Percentiles rank a stretch among this genome's conserved stretches.
These are phyloP conservation scores for Cylindrotheca fusiformis DNA, from an alignment of 108 stramenopile species.

Conservation along the genomic window DNA sequence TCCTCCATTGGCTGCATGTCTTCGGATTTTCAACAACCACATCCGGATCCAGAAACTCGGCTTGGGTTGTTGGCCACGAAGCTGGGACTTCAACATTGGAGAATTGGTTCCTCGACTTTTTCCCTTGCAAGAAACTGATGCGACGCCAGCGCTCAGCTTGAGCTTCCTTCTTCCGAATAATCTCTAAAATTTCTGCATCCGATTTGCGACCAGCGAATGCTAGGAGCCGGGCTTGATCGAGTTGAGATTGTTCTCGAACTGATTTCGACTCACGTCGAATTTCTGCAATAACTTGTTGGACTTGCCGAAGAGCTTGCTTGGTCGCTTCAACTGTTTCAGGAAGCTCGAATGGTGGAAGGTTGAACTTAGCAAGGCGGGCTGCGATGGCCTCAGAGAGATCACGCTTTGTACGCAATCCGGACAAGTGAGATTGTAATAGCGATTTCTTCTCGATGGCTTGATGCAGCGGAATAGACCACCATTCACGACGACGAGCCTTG, in stretches of 20 bases:
- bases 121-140: neutral
- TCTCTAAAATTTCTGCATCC: no score
- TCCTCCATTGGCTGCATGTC: neutral
- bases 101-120: neutral
- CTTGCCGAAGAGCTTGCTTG: neutral
- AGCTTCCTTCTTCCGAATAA: neutral
- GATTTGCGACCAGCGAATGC: neutral
- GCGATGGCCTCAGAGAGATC: neutral
- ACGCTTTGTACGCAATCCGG: neutral
- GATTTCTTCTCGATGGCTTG: neutral
- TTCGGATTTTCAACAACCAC: constrained; percentile 4
- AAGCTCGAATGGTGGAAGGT: neutral
- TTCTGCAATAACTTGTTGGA: neutral
- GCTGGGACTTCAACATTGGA: neutral
- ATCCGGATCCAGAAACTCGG: no score
- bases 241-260: neutral
- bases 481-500: neutral
- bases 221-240: neutral
- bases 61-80: constrained; percentile 6
- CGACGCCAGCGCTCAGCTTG: no score
- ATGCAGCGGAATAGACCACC: neutral
- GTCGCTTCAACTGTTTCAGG: neutral
- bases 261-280: neutral
- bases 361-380: neutral
- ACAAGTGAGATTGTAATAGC: neutral